phyloP scores from a whole-genome alignment of 2,329 filamentous ascomycete genomes.

The Alternaria gansuensis region DNA sequence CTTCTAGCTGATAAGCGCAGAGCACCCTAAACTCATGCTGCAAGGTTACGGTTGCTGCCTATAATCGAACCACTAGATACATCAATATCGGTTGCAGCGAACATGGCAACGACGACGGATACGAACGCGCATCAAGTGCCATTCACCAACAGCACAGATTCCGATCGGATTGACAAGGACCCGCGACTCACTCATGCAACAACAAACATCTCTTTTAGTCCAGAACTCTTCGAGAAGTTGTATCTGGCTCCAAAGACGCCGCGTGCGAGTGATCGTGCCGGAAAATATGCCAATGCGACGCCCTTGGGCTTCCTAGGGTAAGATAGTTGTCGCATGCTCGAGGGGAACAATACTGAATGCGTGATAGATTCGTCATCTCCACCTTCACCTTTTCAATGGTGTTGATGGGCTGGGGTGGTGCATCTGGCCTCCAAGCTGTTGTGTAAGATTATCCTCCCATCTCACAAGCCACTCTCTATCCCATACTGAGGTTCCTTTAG shows the following conservation, averaged over 20 bases:
- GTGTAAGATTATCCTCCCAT: conserved; percentile 28
- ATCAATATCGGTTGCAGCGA: not conserved
- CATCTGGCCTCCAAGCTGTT: conserved; percentile 49
- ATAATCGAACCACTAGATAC: not conserved
- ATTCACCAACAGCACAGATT: conserved; percentile 16
- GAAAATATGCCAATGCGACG: conserved; percentile 38
- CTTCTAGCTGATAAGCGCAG: not conserved
- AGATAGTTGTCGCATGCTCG: not conserved
- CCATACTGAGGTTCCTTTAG: conserved; percentile 13
- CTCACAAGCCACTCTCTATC: not conserved
- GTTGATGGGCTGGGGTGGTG: conserved; percentile 53
- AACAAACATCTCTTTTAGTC: conserved; percentile 41
- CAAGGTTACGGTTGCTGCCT: not conserved
- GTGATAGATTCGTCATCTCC: conserved; percentile 49
- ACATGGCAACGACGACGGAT: conserved; percentile 12
- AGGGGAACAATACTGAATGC: not conserved
- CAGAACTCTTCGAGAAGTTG: conserved; percentile 44
- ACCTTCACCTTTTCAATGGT: conserved; percentile 55
- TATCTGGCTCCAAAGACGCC: conserved; percentile 41
- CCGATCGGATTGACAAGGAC: conserved; percentile 34
- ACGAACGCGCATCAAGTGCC: not conserved
- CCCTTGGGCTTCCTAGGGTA: conserved; percentile 45
- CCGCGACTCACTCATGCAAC: conserved; percentile 32
- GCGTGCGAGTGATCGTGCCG: conserved; percentile 30
- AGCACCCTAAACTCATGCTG: not conserved